Percentiles rank a stretch among this genome's conserved stretches.
phyloP scores from a whole-genome alignment of 176 grass and related monocot species.

The Dactylis glomerata region DNA sequence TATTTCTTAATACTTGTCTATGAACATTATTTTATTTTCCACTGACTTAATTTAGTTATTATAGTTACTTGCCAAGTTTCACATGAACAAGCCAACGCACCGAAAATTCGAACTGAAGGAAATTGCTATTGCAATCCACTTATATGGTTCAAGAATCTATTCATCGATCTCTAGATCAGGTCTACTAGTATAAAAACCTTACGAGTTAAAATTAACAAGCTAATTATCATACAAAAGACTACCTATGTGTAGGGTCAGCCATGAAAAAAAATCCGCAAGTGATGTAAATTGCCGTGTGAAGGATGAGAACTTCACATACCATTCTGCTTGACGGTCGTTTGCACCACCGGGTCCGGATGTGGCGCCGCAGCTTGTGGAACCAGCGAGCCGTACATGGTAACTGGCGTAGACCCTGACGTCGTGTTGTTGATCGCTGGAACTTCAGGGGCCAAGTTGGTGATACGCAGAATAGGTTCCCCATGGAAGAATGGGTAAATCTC shows the following conservation, averaged over 20 bases:
- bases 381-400: neutral
- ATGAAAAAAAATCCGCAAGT: neutral
- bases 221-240: neutral
- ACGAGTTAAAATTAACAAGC: neutral
- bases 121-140: too few relatives aligned
- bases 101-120: too few relatives aligned
- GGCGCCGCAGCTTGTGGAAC: neutral
- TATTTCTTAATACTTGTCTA: neutral
- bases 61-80: too few relatives aligned
- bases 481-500: slow-evolving; percentile 24
- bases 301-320: neutral
- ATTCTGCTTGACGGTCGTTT: neutral
- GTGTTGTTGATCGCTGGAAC: neutral
- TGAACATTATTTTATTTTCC: neutral
- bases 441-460: neutral
- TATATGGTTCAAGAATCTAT: too few relatives aligned
- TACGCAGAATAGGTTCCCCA: neutral
- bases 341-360: neutral
- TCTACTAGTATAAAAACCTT: neutral
- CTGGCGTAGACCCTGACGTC: neutral
- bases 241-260: neutral
- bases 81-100: too few relatives aligned
- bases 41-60: neutral
- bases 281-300: too few relatives aligned
- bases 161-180: too few relatives aligned